Base-by-base conservation (phyloP, 2,329 filamentous ascomycete genomes). In the Trichophyton benhamiae region DNA sequence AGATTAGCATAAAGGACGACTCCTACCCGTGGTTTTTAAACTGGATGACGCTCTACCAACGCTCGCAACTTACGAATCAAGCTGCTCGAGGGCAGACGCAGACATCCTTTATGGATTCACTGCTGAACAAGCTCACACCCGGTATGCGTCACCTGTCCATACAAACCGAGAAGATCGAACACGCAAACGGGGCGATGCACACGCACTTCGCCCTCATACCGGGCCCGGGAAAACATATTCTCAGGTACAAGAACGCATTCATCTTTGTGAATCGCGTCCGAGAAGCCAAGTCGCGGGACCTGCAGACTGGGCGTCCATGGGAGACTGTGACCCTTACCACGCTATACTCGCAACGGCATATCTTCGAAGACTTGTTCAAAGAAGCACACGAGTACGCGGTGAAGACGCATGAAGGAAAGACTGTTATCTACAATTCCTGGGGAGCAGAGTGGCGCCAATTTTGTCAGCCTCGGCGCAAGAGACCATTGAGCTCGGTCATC, bases 21-120 rank as follows among this genome's bases (percentile, higher is more conserved):
- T 91, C 92, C 1, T 99, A 97, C 72, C 86, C 86, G 46, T 97
- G 91, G 92, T 85, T 99, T 48, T 81, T 99, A 8, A 87, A 91
- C 66, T 99, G 94, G 91, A 88, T 99, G 72, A 91, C 91, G 5
- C 82, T 89, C 61, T 89, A 90, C 66, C 89, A 91, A 59, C 81
- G 85, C 60, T 70, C 78, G 69, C 67, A 88, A 80, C 64, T 87
- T 81, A 69, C 75, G 9, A 58, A 52, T 15, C 13, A 68, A 63
- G 3, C 69, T 78, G 82, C 67, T 80, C 84, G 66, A 49, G 48
- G 60, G 13, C 58, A 74, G 62, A 71, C 70, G 66, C 70, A 71
- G 68, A 65, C 79, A 41, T 68, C 72, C 41, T 70, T 80, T 0
- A 66, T 84, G 63, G 78, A 83, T 58, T 78, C 75, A 20, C 64